Evolutionary conservation across 1,284 basidiomycete species (phyloP).

Genomic region (Naganishia albida): DNA sequence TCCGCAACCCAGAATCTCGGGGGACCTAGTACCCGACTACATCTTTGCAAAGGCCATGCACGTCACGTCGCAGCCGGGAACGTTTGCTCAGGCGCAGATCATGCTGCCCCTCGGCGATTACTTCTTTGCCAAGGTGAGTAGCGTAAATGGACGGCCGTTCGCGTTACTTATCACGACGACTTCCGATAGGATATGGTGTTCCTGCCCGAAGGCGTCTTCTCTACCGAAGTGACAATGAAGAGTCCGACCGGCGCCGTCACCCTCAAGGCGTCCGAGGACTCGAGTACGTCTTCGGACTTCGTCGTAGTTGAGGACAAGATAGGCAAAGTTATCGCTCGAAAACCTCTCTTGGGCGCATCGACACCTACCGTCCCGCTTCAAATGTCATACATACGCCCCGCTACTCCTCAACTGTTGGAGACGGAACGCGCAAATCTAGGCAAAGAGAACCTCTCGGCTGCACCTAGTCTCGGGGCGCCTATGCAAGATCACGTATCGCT

Average conservation of each 20-base stretch:
- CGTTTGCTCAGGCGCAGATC: neutral
- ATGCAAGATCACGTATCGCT: conserved; percentile 14
- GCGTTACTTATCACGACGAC: neutral
- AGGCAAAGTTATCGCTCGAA: conserved; percentile 8
- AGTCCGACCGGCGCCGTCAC: conserved; percentile 3
- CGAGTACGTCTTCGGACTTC: neutral
- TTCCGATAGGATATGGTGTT: conserved; percentile 20
- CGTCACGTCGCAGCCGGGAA: neutral
- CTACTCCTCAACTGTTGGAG: too few species aligned
- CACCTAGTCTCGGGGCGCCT: neutral
- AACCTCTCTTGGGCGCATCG: neutral
- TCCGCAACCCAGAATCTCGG: too few species aligned
- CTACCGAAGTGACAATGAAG: conserved; percentile 17
- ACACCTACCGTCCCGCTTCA: too few species aligned
- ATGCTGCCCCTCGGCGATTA: neutral
- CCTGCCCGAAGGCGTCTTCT: conserved; percentile 1
- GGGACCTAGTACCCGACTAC: too few species aligned
- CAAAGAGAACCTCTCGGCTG: neutral
- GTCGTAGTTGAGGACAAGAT: conserved; percentile 13
- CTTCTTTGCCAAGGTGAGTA: conserved; percentile 6
- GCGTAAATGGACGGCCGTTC: too few species aligned
- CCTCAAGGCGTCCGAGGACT: too few species aligned
- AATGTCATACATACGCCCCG: too few species aligned
- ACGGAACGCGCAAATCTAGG: too few species aligned
- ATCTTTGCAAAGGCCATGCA: too few species aligned